Evolutionary conservation across 352 stramenopile species (phyloP).

Genomic region (Phytopythium chamaehyphon): DNA sequence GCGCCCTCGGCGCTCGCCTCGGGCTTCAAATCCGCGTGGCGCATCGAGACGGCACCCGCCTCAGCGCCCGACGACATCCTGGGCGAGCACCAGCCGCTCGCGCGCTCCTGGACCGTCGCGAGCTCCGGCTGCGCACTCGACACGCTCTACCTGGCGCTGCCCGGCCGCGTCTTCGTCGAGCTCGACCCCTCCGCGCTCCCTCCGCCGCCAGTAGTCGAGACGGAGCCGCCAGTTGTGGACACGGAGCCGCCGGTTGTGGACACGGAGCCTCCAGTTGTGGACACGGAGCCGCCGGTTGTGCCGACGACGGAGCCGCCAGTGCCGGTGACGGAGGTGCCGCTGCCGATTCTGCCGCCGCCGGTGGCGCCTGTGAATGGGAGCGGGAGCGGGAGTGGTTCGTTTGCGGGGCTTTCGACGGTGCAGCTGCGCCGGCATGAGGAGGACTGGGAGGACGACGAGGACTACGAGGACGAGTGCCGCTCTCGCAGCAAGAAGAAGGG

Average conservation of each 20-base stretch:
- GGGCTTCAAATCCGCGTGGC: constrained; percentile 15
- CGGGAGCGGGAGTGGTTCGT: constrained; percentile 14
- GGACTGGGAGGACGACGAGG: constrained; percentile 10
- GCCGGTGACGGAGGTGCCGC: constrained; percentile 4
- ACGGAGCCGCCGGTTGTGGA: background rate
- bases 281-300: constrained; percentile 4
- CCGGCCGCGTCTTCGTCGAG: constrained; percentile 54
- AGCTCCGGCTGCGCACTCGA: constrained; percentile 30
- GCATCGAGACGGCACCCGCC: constrained; percentile 29
- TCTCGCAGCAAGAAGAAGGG: background rate
- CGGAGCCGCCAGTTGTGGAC: background rate
- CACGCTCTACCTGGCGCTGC: constrained; percentile 44
- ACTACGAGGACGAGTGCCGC: constrained; percentile 8
- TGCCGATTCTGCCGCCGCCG: background rate
- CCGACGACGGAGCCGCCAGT: constrained; percentile 8
- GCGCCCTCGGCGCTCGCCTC: constrained; percentile 4
- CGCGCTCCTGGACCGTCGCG: constrained; percentile 38
- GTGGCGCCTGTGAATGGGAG: background rate
- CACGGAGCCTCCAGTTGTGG: constrained; percentile 1
- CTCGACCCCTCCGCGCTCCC: constrained; percentile 29
- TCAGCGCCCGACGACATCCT: constrained; percentile 18
- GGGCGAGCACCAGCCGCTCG: constrained; percentile 34
- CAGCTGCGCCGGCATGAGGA: constrained; percentile 31
- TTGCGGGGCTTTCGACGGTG: constrained; percentile 20
- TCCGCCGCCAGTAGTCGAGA: background rate